phyloP scores from a whole-genome alignment of 1,284 basidiomycete species.

The Mycena sp. region DNA sequence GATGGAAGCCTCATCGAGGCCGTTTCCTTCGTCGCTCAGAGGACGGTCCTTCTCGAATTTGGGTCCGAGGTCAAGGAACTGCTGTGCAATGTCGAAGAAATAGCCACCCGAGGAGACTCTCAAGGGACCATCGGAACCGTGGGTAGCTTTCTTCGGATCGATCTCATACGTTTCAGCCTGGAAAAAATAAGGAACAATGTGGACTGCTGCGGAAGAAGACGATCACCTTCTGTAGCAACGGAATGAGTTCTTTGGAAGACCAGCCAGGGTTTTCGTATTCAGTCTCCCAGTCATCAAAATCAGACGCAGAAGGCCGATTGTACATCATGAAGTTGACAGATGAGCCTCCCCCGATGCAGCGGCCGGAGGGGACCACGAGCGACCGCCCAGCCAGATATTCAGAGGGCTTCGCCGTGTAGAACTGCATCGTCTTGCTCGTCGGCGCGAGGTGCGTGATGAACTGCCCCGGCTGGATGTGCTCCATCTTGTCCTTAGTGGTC shows the following conservation, averaged over 20 bases:
- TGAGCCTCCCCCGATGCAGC: constrained; percentile 55
- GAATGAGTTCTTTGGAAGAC: constrained; percentile 52
- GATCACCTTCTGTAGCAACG: constrained; percentile 53
- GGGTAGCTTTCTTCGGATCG: constrained; percentile 44
- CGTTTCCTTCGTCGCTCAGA: constrained; percentile 53
- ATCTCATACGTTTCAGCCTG: constrained; percentile 61
- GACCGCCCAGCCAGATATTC: constrained; percentile 36
- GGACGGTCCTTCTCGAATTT: constrained; percentile 55
- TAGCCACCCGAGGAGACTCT: constrained; percentile 53
- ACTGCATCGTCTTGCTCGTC: constrained; percentile 45
- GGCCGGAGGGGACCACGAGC: constrained; percentile 42
- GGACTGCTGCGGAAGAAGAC: not conserved
- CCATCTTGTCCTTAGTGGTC: constrained; percentile 41
- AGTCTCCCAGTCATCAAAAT: constrained; percentile 56
- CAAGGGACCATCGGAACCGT: constrained; percentile 63
- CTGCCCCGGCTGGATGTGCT: constrained; percentile 50
- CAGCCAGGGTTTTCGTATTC: constrained; percentile 55
- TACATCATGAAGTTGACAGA: constrained; percentile 54
- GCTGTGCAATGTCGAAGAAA: constrained; percentile 45
- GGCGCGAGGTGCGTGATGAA: constrained; percentile 45
- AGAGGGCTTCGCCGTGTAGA: constrained; percentile 41
- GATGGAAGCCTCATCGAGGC: constrained; percentile 38
- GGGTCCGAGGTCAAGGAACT: constrained; percentile 56
- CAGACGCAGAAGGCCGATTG: constrained; percentile 51
- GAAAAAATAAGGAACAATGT: constrained; percentile 11